phyloP scores from a whole-genome alignment of 441 rosid genomes.

The Biscutella laevigata region DNA sequence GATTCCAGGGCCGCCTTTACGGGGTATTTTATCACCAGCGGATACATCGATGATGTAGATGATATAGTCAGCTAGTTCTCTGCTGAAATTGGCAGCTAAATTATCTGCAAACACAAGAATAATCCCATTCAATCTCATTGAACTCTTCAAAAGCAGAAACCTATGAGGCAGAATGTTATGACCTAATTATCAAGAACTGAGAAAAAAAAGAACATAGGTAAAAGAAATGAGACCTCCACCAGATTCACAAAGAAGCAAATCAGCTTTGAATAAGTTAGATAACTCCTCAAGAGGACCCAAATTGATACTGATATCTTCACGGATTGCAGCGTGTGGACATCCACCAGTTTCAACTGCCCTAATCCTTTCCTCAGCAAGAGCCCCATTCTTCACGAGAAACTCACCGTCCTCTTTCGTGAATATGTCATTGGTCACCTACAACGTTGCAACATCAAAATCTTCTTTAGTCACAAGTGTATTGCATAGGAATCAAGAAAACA shows the following conservation, averaged over 20 bases:
- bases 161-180: too few species aligned
- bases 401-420: conserved; percentile 97
- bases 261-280: conserved; percentile 74
- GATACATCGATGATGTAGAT: conserved; percentile 94
- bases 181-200: background rate
- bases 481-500: background rate
- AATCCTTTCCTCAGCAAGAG: conserved; percentile 91
- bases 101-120: conserved; percentile 53
- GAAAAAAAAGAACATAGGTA: background rate
- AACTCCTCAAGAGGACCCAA: conserved; percentile 98
- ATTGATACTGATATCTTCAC: conserved; percentile 95
- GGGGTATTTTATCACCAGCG: conserved; percentile 88
- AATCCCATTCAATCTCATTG: background rate
- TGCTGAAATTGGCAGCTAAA: conserved; percentile 90
- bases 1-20: conserved; percentile 99
- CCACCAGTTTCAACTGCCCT: conserved; percentile 97
- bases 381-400: conserved; percentile 89
- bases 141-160: background rate
- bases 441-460: background rate
- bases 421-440: conserved; percentile 94
- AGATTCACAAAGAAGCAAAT: conserved; percentile 91
- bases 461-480: background rate
- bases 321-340: conserved; percentile 97
- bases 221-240: conserved; percentile 59
- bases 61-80: conserved; percentile 95